Conservation (phyloP, 768 basidiomycete species). For the Tulasnella sp. region DNA sequence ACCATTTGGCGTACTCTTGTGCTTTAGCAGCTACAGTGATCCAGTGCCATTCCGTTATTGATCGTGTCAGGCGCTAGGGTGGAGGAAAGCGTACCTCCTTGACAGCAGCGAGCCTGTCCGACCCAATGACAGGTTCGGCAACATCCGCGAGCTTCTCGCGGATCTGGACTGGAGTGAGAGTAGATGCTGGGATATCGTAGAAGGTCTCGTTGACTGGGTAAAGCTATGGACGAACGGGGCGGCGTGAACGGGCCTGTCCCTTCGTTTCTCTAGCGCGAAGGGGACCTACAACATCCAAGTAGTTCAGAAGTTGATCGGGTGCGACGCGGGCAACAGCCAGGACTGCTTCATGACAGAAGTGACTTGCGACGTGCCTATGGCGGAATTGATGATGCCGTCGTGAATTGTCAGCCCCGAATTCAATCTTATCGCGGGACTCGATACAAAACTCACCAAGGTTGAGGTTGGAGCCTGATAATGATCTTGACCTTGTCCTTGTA, state of each 20-base stretch:
- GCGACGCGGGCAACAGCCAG: constrained; percentile 74
- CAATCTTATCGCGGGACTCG: constrained; percentile 40
- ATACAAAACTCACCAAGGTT: constrained; percentile 45
- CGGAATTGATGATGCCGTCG: constrained; percentile 51
- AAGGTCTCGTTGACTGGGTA: constrained; percentile 77
- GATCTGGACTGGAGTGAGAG: constrained; percentile 68
- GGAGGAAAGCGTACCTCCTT: neutral
- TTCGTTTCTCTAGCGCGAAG: too few species aligned
- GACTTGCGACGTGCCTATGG: constrained; percentile 75
- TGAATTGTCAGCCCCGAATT: constrained; percentile 54
- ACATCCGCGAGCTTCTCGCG: constrained; percentile 71
- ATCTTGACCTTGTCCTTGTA: constrained; percentile 69
- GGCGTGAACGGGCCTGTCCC: too few species aligned
- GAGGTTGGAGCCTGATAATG: constrained; percentile 43
- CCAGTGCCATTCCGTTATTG: neutral
- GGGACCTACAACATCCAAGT: constrained; percentile 61
- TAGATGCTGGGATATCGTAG: constrained; percentile 74
- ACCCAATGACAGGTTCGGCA: constrained; percentile 56
- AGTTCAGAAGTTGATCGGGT: constrained; percentile 80
- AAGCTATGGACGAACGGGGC: constrained; percentile 54
- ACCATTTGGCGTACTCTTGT: constrained; percentile 71
- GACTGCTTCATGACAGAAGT: constrained; percentile 77
- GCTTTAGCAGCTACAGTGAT: constrained; percentile 53
- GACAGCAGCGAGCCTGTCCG: constrained; percentile 46
- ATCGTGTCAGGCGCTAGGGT: too few species aligned